A percentile compares a stretch with the other conserved stretches of the same genome.
These are phyloP conservation scores for Thelonectria olida DNA, from an alignment of 2,329 filamentous ascomycete species.

Conservation along the genomic window DNA sequence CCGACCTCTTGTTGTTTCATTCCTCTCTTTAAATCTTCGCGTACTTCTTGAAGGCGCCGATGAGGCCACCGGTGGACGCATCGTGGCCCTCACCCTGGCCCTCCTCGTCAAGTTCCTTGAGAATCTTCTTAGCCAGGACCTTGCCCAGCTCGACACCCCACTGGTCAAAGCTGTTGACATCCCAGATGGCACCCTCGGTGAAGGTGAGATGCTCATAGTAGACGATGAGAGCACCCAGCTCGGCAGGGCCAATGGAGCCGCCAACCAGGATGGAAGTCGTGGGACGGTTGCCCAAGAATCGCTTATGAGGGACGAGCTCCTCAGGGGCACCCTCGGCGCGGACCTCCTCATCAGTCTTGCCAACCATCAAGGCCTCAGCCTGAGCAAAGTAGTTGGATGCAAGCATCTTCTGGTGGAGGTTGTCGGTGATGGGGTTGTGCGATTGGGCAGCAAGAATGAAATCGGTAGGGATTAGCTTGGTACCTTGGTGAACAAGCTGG, in stretches of 20 bases:
- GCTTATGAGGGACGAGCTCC: slow-evolving; percentile 94
- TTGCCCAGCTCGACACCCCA: slow-evolving; percentile 99
- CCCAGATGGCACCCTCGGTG: slow-evolving; percentile 97
- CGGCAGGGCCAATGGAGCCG: slow-evolving; percentile 91
- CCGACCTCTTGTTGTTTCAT: slow-evolving; percentile 15
- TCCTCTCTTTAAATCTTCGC: slow-evolving; percentile 54
- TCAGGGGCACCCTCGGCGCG: slow-evolving; percentile 78
- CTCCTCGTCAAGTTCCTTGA: slow-evolving; percentile 83
- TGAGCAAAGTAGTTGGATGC: slow-evolving; percentile 93
- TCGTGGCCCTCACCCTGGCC: slow-evolving; percentile 81
- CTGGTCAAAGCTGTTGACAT: slow-evolving; percentile 99
- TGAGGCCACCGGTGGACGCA: slow-evolving; percentile 85
- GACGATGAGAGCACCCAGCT: slow-evolving; percentile 93
- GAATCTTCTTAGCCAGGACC: slow-evolving; percentile 91
- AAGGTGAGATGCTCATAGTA: slow-evolving; percentile 99
- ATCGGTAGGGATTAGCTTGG: slow-evolving; percentile 97
- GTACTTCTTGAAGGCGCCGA: slow-evolving; percentile 90
- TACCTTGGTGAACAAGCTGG: slow-evolving; percentile 98
- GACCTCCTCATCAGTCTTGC: slow-evolving; percentile 84
- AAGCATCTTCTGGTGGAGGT: slow-evolving; percentile 96
- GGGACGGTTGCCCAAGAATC: slow-evolving; percentile 96
- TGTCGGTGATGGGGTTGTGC: slow-evolving; percentile 92
- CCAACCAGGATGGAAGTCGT: slow-evolving; percentile 93
- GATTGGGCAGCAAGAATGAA: slow-evolving; percentile 97
- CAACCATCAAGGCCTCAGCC: slow-evolving; percentile 89